Evolutionary conservation across 495 filamentous ascomycete genomes (phyloP).

Genomic region (Rhypophila decipiens): DNA sequence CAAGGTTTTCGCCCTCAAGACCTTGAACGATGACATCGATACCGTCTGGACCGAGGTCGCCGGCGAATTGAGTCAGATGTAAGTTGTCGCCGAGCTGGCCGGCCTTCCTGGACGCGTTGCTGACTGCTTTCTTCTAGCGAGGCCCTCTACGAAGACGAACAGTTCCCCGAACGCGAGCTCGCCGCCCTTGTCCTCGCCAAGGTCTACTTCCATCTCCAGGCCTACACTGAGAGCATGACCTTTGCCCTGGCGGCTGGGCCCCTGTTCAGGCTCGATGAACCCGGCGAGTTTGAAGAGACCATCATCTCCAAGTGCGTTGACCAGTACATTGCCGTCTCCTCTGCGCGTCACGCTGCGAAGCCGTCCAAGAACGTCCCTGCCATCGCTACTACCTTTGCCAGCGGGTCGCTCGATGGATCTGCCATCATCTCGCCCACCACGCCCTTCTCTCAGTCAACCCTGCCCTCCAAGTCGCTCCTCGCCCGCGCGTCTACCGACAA

Average conservation of each 20-base stretch:
- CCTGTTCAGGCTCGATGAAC: slow-evolving; percentile 84
- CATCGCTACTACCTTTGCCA: slow-evolving; percentile 67
- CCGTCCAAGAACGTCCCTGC: slow-evolving; percentile 49
- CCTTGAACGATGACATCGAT: slow-evolving; percentile 91
- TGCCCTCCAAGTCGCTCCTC: slow-evolving; percentile 89
- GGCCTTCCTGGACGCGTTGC: too few species aligned
- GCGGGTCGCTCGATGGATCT: slow-evolving; percentile 53
- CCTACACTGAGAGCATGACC: slow-evolving; percentile 98
- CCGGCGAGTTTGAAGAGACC: slow-evolving; percentile 96
- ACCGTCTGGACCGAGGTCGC: slow-evolving; percentile 96
- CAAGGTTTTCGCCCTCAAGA: slow-evolving; percentile 87
- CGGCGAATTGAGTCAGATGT: slow-evolving; percentile 88
- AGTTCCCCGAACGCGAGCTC: slow-evolving; percentile 87
- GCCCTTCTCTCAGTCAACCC: slow-evolving; percentile 84
- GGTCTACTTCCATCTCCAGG: slow-evolving; percentile 97
- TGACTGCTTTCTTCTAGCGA: slow-evolving; percentile 43
- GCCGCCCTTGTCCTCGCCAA: slow-evolving; percentile 93
- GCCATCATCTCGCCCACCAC: slow-evolving; percentile 80
- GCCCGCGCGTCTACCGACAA: slow-evolving; percentile 59
- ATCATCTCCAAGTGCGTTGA: slow-evolving; percentile 98
- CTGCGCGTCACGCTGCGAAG: slow-evolving; percentile 54
- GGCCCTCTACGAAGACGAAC: slow-evolving; percentile 93
- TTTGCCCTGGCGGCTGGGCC: slow-evolving; percentile 95
- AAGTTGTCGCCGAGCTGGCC: slow-evolving; percentile 30
- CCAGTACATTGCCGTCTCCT: slow-evolving; percentile 87